Conservation (phyloP, 768 basidiomycete species). For the Paxillus involutus region DNA sequence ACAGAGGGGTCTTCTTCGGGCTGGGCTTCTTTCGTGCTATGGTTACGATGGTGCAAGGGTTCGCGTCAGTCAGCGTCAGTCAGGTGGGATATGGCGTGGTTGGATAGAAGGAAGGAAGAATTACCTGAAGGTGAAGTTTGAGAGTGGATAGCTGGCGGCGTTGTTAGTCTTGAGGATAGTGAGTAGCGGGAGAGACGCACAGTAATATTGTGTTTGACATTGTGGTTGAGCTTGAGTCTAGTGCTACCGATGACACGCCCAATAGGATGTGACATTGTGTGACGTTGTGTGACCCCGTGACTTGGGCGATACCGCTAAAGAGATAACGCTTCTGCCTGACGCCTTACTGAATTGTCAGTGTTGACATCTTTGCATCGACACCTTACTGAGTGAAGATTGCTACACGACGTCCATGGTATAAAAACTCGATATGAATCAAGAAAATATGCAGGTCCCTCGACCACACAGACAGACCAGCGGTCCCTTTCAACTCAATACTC, state of each 20-base stretch:
- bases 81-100: not conserved
- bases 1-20: constrained; percentile 98
- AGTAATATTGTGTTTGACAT: constrained; percentile 57
- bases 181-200: constrained; percentile 27
- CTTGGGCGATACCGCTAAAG: not conserved
- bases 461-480: not conserved
- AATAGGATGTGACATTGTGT: not conserved
- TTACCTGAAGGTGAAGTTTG: constrained; percentile 91
- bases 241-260: no score
- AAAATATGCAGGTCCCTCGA: not conserved
- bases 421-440: not conserved
- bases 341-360: no score
- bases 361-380: not conserved
- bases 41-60: not conserved
- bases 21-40: constrained; percentile 92
- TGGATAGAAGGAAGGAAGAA: not conserved
- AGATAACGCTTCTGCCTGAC: not conserved
- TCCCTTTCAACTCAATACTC: not conserved
- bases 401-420: not conserved
- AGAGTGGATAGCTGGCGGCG: constrained; percentile 67
- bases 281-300: constrained; percentile 14
- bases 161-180: constrained; percentile 1
- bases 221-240: constrained; percentile 18
- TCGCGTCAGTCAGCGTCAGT: constrained; percentile 16
- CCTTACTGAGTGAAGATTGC: not conserved